A percentile compares a stretch with the other conserved stretches of the same genome.
Conservation (phyloP, 345 rosid species). For the Sapria himalayana region DNA sequence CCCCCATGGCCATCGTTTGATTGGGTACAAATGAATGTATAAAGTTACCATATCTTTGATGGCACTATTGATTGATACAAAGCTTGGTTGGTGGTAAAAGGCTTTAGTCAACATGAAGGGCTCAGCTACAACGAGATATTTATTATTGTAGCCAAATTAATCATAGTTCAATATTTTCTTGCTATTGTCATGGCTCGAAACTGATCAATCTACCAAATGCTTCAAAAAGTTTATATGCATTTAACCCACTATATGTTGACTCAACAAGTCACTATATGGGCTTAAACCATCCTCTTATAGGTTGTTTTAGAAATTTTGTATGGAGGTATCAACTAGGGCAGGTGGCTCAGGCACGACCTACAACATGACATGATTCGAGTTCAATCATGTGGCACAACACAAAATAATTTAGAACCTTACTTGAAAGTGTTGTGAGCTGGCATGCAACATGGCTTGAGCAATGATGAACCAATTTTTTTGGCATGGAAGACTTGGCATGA, state of each 20-base stretch:
- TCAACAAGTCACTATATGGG: background rate
- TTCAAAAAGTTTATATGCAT: slow-evolving; percentile 6
- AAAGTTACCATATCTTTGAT: background rate
- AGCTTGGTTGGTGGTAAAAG: slow-evolving; percentile 1
- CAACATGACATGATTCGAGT: no score
- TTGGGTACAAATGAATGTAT: background rate
- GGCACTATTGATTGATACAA: slow-evolving; percentile 1
- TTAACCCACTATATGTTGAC: background rate
- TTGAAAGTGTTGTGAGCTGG: no score
- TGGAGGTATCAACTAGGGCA: no score
- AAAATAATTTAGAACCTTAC: no score
- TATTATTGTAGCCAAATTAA: background rate
- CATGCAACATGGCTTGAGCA: no score
- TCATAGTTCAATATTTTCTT: background rate
- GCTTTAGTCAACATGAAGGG: slow-evolving; percentile 1
- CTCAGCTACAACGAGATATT: slow-evolving; percentile 1
- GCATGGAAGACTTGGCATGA: no score
- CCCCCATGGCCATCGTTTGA: background rate
- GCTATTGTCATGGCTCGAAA: background rate
- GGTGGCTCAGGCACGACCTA: no score
- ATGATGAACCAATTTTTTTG: no score
- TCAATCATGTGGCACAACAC: no score
- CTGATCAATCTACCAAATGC: background rate
- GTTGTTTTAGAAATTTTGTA: background rate
- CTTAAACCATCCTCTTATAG: background rate